phyloP scores from a whole-genome alignment of 345 rosid genomes.

The Brassica incana region DNA sequence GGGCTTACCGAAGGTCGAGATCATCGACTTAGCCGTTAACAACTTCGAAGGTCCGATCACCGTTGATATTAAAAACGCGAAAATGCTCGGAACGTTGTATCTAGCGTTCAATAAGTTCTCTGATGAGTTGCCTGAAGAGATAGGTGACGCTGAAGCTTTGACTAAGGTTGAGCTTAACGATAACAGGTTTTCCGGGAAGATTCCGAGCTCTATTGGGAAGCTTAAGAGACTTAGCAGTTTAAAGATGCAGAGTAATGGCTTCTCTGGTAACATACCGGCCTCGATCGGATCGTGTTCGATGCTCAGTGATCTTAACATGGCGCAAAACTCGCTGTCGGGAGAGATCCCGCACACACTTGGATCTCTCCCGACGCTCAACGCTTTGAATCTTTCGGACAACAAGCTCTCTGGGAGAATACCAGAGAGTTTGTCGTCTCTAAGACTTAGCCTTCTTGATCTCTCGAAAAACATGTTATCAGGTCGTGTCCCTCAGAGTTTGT shows the following conservation, averaged over 20 bases:
- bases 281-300: constrained; percentile 60
- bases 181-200: constrained; percentile 63
- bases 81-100: constrained; percentile 48
- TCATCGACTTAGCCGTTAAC: constrained; percentile 64
- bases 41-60: constrained; percentile 62
- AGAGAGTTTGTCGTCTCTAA: constrained; percentile 59
- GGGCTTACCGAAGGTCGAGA: constrained; percentile 66
- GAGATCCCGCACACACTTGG: constrained; percentile 69
- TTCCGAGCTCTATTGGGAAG: constrained; percentile 58
- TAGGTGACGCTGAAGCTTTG: constrained; percentile 49
- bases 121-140: constrained; percentile 68
- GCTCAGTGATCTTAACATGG: constrained; percentile 68
- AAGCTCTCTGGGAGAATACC: constrained; percentile 70
- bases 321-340: constrained; percentile 64
- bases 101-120: constrained; percentile 62
- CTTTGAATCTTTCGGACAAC: constrained; percentile 69
- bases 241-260: constrained; percentile 58
- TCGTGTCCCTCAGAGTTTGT: constrained; percentile 63
- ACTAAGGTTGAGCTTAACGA: constrained; percentile 50
- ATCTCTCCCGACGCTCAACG: constrained; percentile 62
- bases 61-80: constrained; percentile 55
- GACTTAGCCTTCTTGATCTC: constrained; percentile 81
- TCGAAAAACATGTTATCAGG: constrained; percentile 66
- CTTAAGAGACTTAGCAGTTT: constrained; percentile 55
- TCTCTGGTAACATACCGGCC: constrained; percentile 62